phyloP scores from a whole-genome alignment of 2,329 filamentous ascomycete genomes.

The Hysterium pulicare region DNA sequence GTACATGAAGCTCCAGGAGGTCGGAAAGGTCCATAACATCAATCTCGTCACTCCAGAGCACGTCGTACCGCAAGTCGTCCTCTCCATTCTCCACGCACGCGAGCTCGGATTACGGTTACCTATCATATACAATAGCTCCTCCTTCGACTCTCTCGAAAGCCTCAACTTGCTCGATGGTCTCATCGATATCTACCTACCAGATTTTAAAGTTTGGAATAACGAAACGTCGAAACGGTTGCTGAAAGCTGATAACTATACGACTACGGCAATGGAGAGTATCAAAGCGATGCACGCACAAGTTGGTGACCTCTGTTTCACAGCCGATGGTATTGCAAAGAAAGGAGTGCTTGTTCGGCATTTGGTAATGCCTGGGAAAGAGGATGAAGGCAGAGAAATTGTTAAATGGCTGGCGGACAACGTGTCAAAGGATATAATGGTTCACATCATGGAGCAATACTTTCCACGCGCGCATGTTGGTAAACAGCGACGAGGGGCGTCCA shows the following conservation, averaged over 20 bases:
- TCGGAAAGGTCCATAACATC: constrained; percentile 84
- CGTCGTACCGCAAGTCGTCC: constrained; percentile 76
- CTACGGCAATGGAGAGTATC: constrained; percentile 71
- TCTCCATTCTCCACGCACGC: constrained; percentile 70
- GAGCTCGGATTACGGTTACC: constrained; percentile 68
- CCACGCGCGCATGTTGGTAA: constrained; percentile 81
- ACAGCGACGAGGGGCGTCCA: constrained; percentile 41
- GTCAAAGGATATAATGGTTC: constrained; percentile 71
- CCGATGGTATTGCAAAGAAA: constrained; percentile 74
- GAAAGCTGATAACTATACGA: constrained; percentile 74
- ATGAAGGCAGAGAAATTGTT: constrained; percentile 72
- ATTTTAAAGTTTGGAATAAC: constrained; percentile 78
- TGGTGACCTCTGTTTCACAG: constrained; percentile 77
- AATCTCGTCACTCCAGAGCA: constrained; percentile 86
- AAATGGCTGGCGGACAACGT: constrained; percentile 70
- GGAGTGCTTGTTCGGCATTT: constrained; percentile 75
- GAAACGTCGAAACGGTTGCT: constrained; percentile 66
- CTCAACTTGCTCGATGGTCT: constrained; percentile 72
- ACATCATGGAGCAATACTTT: constrained; percentile 87
- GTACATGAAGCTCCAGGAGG: constrained; percentile 77
- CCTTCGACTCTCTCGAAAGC: constrained; percentile 72
- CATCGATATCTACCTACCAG: constrained; percentile 82
- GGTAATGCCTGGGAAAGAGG: constrained; percentile 78
- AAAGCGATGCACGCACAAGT: constrained; percentile 78
- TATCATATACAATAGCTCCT: constrained; percentile 81